Evolutionary conservation across 768 basidiomycete species (phyloP).

Genomic region (Collybia nuda): DNA sequence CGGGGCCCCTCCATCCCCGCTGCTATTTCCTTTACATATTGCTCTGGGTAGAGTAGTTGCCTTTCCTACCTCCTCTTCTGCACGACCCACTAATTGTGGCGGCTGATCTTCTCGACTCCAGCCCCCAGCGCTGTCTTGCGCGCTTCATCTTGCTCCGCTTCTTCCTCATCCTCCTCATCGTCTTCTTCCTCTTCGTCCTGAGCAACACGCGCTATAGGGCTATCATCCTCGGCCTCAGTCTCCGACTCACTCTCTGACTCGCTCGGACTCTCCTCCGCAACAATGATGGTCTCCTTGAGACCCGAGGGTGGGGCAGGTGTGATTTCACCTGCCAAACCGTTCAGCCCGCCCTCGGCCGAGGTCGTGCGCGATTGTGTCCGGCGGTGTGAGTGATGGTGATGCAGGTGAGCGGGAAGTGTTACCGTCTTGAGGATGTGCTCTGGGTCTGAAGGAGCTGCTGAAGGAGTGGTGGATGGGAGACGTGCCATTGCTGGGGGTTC

Average conservation of each 20-base stretch:
- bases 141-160: neutral
- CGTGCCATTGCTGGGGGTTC: neutral
- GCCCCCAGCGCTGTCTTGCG: slow-evolving; percentile 14
- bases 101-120: slow-evolving; percentile 21
- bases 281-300: neutral
- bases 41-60: neutral
- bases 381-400: slow-evolving; percentile 9
- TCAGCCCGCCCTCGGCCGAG: neutral
- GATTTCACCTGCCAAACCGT: neutral
- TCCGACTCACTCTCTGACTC: slow-evolving; percentile 6
- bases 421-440: slow-evolving; percentile 17
- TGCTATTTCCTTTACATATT: too few relatives aligned
- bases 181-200: slow-evolving; percentile 11
- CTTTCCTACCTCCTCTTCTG: neutral
- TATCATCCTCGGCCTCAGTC: slow-evolving; percentile 8
- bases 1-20: neutral
- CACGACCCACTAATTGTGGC: slow-evolving; percentile 11
- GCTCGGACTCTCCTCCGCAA: neutral
- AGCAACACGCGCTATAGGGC: neutral
- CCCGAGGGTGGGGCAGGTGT: neutral
- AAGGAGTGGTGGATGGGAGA: neutral
- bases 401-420: slow-evolving; percentile 10
- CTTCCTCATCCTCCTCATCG: slow-evolving; percentile 15
- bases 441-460: slow-evolving; percentile 1
- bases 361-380: slow-evolving; percentile 7